These are phyloP conservation scores for Wickerhamomyces bovis DNA, from an alignment of 805 yeast species.

Conservation along the genomic window DNA sequence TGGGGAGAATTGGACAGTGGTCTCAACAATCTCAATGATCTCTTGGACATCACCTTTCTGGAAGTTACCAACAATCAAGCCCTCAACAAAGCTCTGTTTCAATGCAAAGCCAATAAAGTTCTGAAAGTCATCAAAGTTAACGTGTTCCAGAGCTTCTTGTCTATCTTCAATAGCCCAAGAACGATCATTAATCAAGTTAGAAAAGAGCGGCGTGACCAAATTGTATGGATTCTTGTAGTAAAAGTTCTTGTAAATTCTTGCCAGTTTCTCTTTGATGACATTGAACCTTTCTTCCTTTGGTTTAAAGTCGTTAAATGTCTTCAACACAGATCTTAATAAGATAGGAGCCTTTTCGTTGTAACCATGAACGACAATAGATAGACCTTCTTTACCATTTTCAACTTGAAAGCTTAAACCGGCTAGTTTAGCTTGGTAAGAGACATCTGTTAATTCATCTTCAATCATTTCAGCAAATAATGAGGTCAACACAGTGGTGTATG, in stretches of 20 bases:
- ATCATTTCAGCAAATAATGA: slow-evolving; percentile 63
- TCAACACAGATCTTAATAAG: slow-evolving; percentile 55
- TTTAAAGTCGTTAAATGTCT: slow-evolving; percentile 43
- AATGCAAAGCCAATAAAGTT: slow-evolving; percentile 47
- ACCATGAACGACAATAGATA: slow-evolving; percentile 64
- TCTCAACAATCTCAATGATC: slow-evolving; percentile 38
- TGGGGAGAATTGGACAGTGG: slow-evolving; percentile 31
- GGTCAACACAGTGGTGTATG: slow-evolving; percentile 51
- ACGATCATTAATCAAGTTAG: slow-evolving; percentile 63
- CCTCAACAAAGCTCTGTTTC: slow-evolving; percentile 59
- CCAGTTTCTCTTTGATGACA: slow-evolving; percentile 55
- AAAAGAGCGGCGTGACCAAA: slow-evolving; percentile 61
- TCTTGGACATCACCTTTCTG: slow-evolving; percentile 45
- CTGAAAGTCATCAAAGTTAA: slow-evolving; percentile 44
- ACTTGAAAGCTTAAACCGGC: slow-evolving; percentile 67
- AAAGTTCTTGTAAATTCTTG: slow-evolving; percentile 60
- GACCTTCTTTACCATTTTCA: slow-evolving; percentile 59
- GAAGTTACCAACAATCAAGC: slow-evolving; percentile 74
- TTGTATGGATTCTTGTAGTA: slow-evolving; percentile 71
- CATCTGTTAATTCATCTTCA: slow-evolving; percentile 68
- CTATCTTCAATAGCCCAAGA: slow-evolving; percentile 64
- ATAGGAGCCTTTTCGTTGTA: slow-evolving; percentile 75
- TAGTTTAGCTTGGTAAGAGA: slow-evolving; percentile 76
- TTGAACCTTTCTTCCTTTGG: slow-evolving; percentile 56
- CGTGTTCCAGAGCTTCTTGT: slow-evolving; percentile 36